These are phyloP conservation scores for Colletotrichum brevisporum DNA, from an alignment of 2,329 filamentous ascomycete species.

Conservation along the genomic window DNA sequence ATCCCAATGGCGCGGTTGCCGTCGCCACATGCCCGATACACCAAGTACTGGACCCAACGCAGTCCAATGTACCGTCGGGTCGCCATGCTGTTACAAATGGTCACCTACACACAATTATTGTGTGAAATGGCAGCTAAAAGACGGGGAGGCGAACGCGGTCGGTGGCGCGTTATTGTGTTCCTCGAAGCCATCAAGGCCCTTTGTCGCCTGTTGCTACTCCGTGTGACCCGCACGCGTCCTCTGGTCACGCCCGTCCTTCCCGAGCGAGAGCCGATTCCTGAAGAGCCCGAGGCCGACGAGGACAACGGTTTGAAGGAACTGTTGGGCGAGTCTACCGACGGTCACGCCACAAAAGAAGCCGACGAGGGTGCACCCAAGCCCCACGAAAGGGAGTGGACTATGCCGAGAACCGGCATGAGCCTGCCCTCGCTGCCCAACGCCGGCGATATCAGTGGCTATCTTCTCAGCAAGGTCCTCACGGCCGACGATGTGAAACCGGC, in stretches of 20 bases:
- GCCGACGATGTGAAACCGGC: slow-evolving; percentile 98
- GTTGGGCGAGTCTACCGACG: slow-evolving; percentile 68
- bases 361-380: slow-evolving; percentile 54
- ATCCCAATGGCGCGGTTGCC: slow-evolving; percentile 67
- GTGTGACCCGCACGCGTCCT: slow-evolving; percentile 85
- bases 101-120: slow-evolving; percentile 95
- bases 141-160: slow-evolving; percentile 80
- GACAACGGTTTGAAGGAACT: slow-evolving; percentile 58
- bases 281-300: slow-evolving; percentile 62
- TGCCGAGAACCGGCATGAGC: slow-evolving; percentile 93
- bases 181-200: slow-evolving; percentile 90
- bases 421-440: slow-evolving; percentile 87
- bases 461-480: slow-evolving; percentile 90
- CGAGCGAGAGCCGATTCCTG: slow-evolving; percentile 83
- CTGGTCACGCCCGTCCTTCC: slow-evolving; percentile 88
- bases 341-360: slow-evolving; percentile 69
- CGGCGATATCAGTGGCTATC: slow-evolving; percentile 86
- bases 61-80: slow-evolving; percentile 83
- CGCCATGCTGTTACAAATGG: slow-evolving; percentile 86
- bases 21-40: slow-evolving; percentile 75
- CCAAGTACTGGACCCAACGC: slow-evolving; percentile 74
- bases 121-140: slow-evolving; percentile 98
- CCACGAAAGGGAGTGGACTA: slow-evolving; percentile 79
- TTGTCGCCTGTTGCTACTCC: slow-evolving; percentile 84
- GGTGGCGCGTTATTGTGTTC: slow-evolving; percentile 89